Evolutionary conservation across 2,329 filamentous ascomycete species (phyloP).

Genomic region (Aspergillus luchuensis): DNA sequence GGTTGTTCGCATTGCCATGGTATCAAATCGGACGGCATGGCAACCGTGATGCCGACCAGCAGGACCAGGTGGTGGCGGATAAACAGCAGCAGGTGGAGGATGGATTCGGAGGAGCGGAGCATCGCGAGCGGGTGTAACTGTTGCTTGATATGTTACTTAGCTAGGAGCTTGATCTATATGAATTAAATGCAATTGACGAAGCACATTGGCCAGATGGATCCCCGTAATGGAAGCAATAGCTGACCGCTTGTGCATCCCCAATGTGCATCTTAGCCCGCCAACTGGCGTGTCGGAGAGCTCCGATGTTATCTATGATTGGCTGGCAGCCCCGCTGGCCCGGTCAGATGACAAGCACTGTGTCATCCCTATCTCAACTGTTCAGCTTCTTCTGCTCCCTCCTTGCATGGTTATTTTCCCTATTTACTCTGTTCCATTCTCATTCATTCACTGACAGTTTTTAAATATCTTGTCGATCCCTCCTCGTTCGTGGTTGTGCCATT

Average conservation of each 20-base stretch:
- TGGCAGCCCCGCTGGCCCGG: neutral
- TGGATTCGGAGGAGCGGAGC: slow-evolving; percentile 17
- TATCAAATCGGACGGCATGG: slow-evolving; percentile 65
- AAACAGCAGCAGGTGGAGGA: slow-evolving; percentile 27
- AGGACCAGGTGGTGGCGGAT: slow-evolving; percentile 27
- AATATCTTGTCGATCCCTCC: neutral
- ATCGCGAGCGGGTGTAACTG: slow-evolving; percentile 19
- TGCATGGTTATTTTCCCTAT: neutral
- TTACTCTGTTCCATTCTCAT: neutral
- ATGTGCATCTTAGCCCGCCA: no score
- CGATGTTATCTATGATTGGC: no score
- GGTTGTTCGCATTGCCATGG: slow-evolving; percentile 72
- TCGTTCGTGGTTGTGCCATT: neutral
- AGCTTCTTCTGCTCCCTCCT: neutral
- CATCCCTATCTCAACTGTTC: neutral
- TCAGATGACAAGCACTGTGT: slow-evolving; percentile 5
- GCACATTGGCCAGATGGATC: no score
- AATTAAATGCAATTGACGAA: no score
- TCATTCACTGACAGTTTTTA: neutral
- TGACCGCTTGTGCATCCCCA: no score
- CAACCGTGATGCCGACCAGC: slow-evolving; percentile 33
- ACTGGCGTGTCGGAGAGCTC: no score
- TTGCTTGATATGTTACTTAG: neutral
- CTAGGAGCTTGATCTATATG: no score
- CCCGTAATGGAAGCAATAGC: no score